These are phyloP conservation scores for Penicillium parvum DNA, from an alignment of 495 filamentous ascomycete species.

Conservation along the genomic window DNA sequence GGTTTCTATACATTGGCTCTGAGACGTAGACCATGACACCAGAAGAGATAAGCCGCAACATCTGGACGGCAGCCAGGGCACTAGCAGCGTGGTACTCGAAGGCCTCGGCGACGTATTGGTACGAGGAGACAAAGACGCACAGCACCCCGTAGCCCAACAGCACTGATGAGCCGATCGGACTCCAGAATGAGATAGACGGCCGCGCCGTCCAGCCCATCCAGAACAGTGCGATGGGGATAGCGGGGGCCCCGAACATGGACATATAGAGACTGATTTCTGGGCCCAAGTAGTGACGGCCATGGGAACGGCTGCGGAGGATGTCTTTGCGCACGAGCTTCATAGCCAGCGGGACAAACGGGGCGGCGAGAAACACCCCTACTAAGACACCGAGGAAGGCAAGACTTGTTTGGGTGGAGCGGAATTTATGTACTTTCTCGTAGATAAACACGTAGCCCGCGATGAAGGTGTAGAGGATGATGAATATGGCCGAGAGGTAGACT, in stretches of 20 bases:
- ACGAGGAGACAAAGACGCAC: conserved; percentile 41
- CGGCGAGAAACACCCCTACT: conserved; percentile 46
- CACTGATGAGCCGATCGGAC: conserved; percentile 35
- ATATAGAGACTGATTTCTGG: too few relatives aligned
- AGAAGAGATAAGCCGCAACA: conserved; percentile 41
- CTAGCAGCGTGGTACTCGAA: conserved; percentile 38
- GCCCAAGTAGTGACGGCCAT: too few relatives aligned
- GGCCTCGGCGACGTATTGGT: conserved; percentile 48
- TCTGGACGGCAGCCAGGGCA: conserved; percentile 37
- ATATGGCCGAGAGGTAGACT: conserved; percentile 51
- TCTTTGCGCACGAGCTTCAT: conserved; percentile 9
- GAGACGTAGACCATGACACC: conserved; percentile 39
- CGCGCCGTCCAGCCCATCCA: too few relatives aligned
- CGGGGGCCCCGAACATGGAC: too few relatives aligned
- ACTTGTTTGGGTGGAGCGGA: conserved; percentile 43
- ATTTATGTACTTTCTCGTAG: conserved; percentile 48
- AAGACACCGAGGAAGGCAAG: conserved; percentile 52
- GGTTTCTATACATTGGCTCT: conserved; percentile 41
- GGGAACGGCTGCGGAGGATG: too few relatives aligned
- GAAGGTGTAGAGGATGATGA: conserved; percentile 60
- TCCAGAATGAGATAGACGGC: too few relatives aligned
- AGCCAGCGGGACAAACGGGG: conserved; percentile 43
- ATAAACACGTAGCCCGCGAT: conserved; percentile 55
- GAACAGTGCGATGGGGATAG: too few relatives aligned
- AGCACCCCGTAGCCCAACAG: conserved; percentile 48